Evolutionary conservation across 2,329 filamentous ascomycete species (phyloP), one percentile per base, ranked within the genome.

Genomic region (Alternaria triticimaculans): DNA sequence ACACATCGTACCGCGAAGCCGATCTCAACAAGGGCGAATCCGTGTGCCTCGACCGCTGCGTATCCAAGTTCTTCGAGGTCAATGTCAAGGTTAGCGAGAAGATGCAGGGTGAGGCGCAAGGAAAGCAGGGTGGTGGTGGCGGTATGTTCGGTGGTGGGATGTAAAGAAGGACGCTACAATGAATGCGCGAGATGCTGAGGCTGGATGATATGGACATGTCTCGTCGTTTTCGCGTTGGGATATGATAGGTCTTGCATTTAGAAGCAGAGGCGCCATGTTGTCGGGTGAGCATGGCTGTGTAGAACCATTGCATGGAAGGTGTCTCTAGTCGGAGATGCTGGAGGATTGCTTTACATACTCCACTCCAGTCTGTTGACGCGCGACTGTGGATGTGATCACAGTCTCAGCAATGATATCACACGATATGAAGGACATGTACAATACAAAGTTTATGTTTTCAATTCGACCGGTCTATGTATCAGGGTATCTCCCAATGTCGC

Each of bases 21-120:
- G 95, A 99, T 75, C 90, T 99, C 77, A 97, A 97, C 89, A 99
- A 99, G 86, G 96, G 94, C 87, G 96, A 99, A 84, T 94, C 92
- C 73, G 96, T 99, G 75, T 99, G 96, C 85, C 90, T 99, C 74
- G 96, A 99, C 85, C 93, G 96, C 78, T 99, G 96, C 84, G 92
- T 96, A 62, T 88, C 92, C 79, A 99, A 99, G 86, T 99, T 98
- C 86, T 97, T 99, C 84, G 95, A 98, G 75, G 94, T 97, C 77
- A 97, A 97, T 82, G 90, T 97, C 86, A 98, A 97, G 86, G 93
- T 98, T 64, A 95, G 92, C 76, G 94, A 98, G 84, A 93, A 96
- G 84, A 94, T 98, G 89, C 94, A 97, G 84, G 89, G 90, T 69
- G 92, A 97, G 82, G 92, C 92, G 53, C 86, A 88, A 67, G 87